Percentiles rank a stretch among this genome's conserved stretches.
Evolutionary conservation across 495 filamentous ascomycete species (phyloP).

Genomic region (Daldinia loculata): DNA sequence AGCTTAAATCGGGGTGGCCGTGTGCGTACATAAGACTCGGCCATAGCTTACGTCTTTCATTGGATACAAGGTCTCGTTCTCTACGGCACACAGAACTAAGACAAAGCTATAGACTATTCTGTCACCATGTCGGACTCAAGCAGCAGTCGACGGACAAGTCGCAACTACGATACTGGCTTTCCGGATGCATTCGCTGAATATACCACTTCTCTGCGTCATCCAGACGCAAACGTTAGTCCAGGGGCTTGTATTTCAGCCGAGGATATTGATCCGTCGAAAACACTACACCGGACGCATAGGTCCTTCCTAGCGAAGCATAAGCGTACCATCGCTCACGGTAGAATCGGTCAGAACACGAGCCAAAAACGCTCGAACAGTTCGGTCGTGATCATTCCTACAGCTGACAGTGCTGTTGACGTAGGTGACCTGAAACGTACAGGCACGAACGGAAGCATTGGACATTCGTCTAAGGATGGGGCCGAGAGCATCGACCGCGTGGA

Average conservation of each 20-base stretch:
- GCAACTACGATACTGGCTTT: slow-evolving; percentile 44
- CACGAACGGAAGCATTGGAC: slow-evolving; percentile 31
- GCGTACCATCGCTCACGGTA: slow-evolving; percentile 37
- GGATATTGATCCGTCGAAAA: slow-evolving; percentile 43
- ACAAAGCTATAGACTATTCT: slow-evolving; percentile 7
- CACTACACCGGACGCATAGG: slow-evolving; percentile 41
- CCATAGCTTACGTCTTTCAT: slow-evolving; percentile 11
- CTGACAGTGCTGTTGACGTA: slow-evolving; percentile 32
- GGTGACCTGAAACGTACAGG: slow-evolving; percentile 24
- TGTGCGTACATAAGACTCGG: slow-evolving; percentile 1
- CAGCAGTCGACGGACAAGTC: slow-evolving; percentile 39
- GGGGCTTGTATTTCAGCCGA: slow-evolving; percentile 45
- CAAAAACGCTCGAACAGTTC: slow-evolving; percentile 15
- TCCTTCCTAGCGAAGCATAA: slow-evolving; percentile 44
- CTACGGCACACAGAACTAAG: slow-evolving; percentile 14
- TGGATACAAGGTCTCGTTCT: background rate
- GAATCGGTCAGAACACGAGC: slow-evolving; percentile 16
- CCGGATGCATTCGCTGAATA: slow-evolving; percentile 43
- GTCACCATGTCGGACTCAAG: slow-evolving; percentile 40
- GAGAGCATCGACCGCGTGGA: slow-evolving; percentile 30
- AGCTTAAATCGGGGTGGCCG: slow-evolving; percentile 3
- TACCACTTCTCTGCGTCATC: slow-evolving; percentile 45
- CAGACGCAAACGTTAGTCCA: slow-evolving; percentile 41
- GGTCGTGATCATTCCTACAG: slow-evolving; percentile 9
- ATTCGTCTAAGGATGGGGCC: slow-evolving; percentile 34